A percentile compares a stretch with the other conserved stretches of the same genome.
These are phyloP conservation scores for Aspergillus funiculosus DNA, from an alignment of 495 filamentous ascomycete species.

Conservation along the genomic window DNA sequence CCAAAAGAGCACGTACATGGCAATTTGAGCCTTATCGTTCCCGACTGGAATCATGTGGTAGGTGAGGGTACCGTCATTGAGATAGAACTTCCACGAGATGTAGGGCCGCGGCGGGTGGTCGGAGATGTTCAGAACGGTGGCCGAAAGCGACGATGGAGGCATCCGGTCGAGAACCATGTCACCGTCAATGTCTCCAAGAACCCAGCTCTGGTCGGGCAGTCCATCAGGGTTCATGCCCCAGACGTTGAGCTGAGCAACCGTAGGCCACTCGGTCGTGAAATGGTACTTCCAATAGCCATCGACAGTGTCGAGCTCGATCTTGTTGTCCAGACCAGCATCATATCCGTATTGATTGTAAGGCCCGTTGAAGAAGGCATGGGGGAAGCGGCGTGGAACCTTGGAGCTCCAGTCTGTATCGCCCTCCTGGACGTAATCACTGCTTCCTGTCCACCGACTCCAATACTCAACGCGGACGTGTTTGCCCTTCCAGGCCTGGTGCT, in stretches of 20 bases:
- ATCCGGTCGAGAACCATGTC: conserved; percentile 58
- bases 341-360: conserved; percentile 63
- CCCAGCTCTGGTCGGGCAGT: conserved; percentile 52
- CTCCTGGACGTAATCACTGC: conserved; percentile 58
- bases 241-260: conserved; percentile 55
- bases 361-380: conserved; percentile 60
- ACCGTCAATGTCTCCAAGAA: conserved; percentile 56
- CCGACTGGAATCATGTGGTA: conserved; percentile 52
- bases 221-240: conserved; percentile 65
- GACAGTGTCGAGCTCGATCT: conserved; percentile 41
- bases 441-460: conserved; percentile 57
- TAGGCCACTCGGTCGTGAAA: conserved; percentile 62
- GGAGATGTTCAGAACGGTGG: conserved; percentile 57
- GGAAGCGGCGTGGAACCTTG: conserved; percentile 44
- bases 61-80: conserved; percentile 51
- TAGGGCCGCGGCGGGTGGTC: conserved; percentile 46
- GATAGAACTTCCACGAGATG: conserved; percentile 49
- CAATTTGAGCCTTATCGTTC: conserved; percentile 49
- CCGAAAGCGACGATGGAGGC: conserved; percentile 51
- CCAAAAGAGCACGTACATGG: conserved; percentile 51
- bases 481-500: conserved; percentile 54
- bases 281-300: conserved; percentile 55
- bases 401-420: conserved; percentile 47
- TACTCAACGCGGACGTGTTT: conserved; percentile 65
- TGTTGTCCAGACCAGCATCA: conserved; percentile 54